A percentile compares a stretch with the other conserved stretches of the same genome.
These are phyloP conservation scores for Zymoseptoria tritici DNA, from an alignment of 2,329 filamentous ascomycete species.

Conservation along the genomic window DNA sequence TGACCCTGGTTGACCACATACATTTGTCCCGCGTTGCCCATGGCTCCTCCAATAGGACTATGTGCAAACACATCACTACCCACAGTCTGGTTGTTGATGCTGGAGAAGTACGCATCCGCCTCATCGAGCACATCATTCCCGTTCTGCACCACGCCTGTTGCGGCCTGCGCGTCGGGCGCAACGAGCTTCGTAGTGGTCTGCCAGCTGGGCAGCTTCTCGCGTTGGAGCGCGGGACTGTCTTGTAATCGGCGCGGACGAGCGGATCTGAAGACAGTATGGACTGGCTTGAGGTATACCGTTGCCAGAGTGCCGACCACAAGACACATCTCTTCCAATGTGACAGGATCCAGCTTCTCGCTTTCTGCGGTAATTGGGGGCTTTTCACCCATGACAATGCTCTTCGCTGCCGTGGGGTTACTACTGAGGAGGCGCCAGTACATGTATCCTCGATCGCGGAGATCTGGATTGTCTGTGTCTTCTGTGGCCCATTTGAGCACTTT, in stretches of 20 bases:
- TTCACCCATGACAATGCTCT: constrained; percentile 88
- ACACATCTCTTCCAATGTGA: constrained; percentile 93
- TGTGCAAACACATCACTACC: constrained; percentile 47
- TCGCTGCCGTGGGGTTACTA: constrained; percentile 80
- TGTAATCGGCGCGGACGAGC: constrained; percentile 72
- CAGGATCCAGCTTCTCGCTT: constrained; percentile 84
- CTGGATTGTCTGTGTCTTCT: constrained; percentile 97
- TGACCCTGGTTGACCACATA: constrained; percentile 76
- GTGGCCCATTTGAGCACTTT: constrained; percentile 97
- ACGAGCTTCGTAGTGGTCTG: constrained; percentile 22
- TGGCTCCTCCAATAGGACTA: constrained; percentile 19
- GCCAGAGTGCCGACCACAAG: constrained; percentile 92
- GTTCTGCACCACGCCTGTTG: constrained; percentile 43
- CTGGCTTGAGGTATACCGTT: constrained; percentile 95
- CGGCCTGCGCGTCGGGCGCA: constrained; percentile 47
- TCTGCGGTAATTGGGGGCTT: constrained; percentile 96
- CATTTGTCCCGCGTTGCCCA: constrained; percentile 37
- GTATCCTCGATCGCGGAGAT: constrained; percentile 89
- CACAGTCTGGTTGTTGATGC: constrained; percentile 45
- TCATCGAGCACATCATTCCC: constrained; percentile 51
- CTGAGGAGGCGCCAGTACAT: constrained; percentile 99
- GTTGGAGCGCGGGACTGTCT: constrained; percentile 81
- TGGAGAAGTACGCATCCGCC: constrained; percentile 84
- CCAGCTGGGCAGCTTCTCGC: constrained; percentile 54
- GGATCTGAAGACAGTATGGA: constrained; percentile 90